A percentile compares a stretch with the other conserved stretches of the same genome.
phyloP scores from a whole-genome alignment of 306 rosid genomes.

The Dryas drummondii region DNA sequence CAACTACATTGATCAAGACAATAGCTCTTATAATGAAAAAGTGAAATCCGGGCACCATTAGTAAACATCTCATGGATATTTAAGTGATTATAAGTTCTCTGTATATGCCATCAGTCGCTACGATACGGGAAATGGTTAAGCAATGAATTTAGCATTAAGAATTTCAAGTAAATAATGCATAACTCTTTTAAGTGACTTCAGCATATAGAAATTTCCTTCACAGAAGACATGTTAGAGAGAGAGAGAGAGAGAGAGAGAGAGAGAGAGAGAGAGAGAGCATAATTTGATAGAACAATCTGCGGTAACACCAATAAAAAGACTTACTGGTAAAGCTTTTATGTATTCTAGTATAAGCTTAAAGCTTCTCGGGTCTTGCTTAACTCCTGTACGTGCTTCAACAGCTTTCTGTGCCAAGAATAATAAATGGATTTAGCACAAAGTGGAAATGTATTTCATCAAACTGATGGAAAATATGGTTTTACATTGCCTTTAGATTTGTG shows the following conservation, averaged over 20 bases:
- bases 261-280: slow-evolving; percentile 15
- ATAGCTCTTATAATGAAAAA: neutral
- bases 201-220: no score
- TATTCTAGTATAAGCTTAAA: slow-evolving; percentile 87
- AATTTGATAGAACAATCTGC: slow-evolving; percentile 5
- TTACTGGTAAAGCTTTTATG: slow-evolving; percentile 93
- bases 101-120: neutral
- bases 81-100: neutral
- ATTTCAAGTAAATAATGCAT: neutral
- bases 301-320: slow-evolving; percentile 14
- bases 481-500: no score
- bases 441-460: neutral
- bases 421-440: slow-evolving; percentile 30
- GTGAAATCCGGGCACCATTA: neutral
- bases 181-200: neutral
- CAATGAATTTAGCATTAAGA: neutral
- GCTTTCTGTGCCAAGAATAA: slow-evolving; percentile 62
- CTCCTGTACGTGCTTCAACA: slow-evolving; percentile 46
- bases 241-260: neutral
- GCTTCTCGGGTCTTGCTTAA: slow-evolving; percentile 80
- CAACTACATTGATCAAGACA: neutral
- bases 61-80: neutral
- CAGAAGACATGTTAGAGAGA: no score
- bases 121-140: neutral
- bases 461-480: neutral